Evolutionary conservation across 1,284 basidiomycete species (phyloP), one percentile per base, ranked within the genome.

Genomic region (Fomitopsis palustris): DNA sequence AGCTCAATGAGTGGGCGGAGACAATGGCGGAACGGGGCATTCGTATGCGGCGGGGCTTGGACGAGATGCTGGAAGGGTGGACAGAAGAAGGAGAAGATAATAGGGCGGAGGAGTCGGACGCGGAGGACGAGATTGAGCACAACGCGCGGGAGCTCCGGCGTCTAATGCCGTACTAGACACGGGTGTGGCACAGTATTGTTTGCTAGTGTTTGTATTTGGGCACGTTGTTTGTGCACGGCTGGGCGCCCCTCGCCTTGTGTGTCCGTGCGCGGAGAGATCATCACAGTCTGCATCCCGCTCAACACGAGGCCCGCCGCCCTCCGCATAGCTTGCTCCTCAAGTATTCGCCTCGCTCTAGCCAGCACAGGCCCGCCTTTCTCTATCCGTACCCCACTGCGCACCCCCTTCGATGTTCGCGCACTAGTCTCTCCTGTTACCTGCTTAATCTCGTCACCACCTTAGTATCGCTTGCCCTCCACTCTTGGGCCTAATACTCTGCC

Each of bases 21-120:
- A 82, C 87, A 10, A 95, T 96, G 88, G 84, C 83, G 6, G 95
- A 96, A 72, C 80, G 93, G 45, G 90, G 89, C 0, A 73, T 96
- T 17, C 83, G 95, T 19, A 74, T 92, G 64, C 80, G 91, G 33
- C 74, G 78, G 52, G 86, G 84, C 0, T 69, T 93, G 64, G 90
- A 93, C 33, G 83, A 85, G 53, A 81, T 81, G 59, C 62, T 87
- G 52, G 80, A 78, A 19, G 78, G 73, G 3, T 78, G 75, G 75
- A 70, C 62, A 25, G 70, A 59, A 51, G 67, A 29, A 14, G 56
- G 71, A 19, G 73, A 70, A n/a, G 66, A 70, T 39, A 49, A 60
- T 21, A 68, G 65, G 9, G 70, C 66, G 37, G 58, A 38, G 39
- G 72, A 64, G 23, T 77, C 70, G 17, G 74, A 70, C 21, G 67